Conservation (phyloP, 345 rosid species). For the Leavenworthia alabamica region DNA sequence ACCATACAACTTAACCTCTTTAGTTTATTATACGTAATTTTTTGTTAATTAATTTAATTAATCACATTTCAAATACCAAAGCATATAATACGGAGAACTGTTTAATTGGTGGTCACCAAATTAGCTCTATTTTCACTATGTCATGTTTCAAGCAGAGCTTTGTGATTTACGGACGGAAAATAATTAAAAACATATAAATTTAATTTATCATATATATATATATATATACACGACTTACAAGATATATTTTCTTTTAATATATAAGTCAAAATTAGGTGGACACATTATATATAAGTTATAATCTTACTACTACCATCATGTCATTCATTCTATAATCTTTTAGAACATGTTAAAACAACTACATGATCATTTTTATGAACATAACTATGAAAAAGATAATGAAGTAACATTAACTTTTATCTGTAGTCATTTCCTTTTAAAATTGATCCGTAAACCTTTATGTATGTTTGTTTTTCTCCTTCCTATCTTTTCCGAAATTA, state of each 20-base stretch:
- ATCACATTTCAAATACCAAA: conserved; percentile 7
- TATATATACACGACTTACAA: no score
- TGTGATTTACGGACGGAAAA: background rate
- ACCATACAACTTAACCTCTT: background rate
- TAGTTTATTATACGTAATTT: background rate
- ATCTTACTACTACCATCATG: no score
- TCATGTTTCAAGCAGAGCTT: background rate
- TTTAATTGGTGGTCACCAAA: conserved; percentile 11
- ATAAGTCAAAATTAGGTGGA: background rate
- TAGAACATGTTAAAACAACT: no score
- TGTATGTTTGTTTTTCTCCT: no score
- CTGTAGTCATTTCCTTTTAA: no score
- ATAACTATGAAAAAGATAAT: no score
- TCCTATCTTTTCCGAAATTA: no score
- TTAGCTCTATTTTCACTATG: background rate
- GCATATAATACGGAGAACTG: conserved; percentile 12
- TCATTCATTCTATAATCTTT: no score
- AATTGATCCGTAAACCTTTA: no score
- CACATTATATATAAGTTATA: no score
- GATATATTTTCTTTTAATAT: background rate
- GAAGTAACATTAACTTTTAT: no score
- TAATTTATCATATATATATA: background rate
- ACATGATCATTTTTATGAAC: no score
- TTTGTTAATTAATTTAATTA: background rate
- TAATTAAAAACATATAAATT: background rate